These are phyloP conservation scores for Gillenia trifoliata DNA, from an alignment of 306 rosid species.

Conservation along the genomic window DNA sequence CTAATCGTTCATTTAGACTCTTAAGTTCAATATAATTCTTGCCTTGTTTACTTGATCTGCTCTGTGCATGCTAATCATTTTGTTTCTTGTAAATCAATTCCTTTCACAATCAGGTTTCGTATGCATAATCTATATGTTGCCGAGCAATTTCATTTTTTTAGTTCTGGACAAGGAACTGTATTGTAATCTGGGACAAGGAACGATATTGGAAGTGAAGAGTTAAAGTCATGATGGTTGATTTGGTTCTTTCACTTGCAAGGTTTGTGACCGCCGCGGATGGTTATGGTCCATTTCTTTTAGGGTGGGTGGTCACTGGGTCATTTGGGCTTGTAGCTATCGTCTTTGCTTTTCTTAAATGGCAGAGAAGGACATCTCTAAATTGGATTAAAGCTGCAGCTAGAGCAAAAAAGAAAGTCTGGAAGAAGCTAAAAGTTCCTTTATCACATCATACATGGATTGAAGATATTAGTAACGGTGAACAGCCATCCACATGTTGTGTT, in stretches of 20 bases:
- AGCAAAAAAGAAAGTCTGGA: conserved; percentile 71
- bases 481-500: conserved; percentile 67
- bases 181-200: not conserved
- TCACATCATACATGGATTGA: conserved; percentile 64
- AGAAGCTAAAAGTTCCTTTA: conserved; percentile 53
- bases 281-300: conserved; percentile 41
- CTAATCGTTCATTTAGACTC: not conserved
- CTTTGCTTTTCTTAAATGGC: conserved; percentile 65
- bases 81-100: not conserved
- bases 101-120: conserved; percentile 30
- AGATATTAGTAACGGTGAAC: conserved; percentile 55
- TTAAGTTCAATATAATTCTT: not conserved
- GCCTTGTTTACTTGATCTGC: not conserved
- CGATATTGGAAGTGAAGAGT: not conserved
- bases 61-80: not conserved
- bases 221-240: conserved; percentile 36
- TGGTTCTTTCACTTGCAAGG: conserved; percentile 40
- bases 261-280: conserved; percentile 30
- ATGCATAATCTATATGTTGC: conserved; percentile 17
- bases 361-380: conserved; percentile 54
- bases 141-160: not conserved
- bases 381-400: conserved; percentile 78
- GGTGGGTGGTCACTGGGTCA: conserved; percentile 63
- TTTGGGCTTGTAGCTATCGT: conserved; percentile 55
- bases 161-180: not conserved